phyloP scores from a whole-genome alignment of 2,329 filamentous ascomycete genomes.

The Verruconis gallopava region DNA sequence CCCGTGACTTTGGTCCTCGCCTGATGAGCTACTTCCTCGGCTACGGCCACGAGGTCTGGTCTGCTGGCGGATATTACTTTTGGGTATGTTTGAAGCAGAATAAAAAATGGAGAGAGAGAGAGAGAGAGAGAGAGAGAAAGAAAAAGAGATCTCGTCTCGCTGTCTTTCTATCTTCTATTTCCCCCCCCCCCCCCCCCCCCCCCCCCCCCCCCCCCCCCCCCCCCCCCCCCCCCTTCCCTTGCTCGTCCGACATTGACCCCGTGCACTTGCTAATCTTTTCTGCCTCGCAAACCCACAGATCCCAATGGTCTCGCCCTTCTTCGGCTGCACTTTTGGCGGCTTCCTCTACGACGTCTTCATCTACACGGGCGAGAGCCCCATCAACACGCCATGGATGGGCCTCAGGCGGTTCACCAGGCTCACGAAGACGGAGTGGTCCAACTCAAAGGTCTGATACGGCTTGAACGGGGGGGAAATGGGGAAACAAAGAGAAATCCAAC shows the following conservation, averaged over 20 bases:
- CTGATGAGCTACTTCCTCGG: constrained; percentile 54
- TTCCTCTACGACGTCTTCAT: constrained; percentile 15
- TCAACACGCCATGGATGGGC: constrained; percentile 11
- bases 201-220: too few relatives aligned
- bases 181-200: too few relatives aligned
- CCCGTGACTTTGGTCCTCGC: constrained; percentile 58
- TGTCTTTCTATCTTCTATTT: too few relatives aligned
- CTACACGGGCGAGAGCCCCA: constrained; percentile 11
- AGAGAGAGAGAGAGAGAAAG: too few relatives aligned
- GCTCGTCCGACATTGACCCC: too few relatives aligned
- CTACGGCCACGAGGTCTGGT: constrained; percentile 55
- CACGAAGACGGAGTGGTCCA: constrained; percentile 8
- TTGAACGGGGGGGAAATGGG: too few relatives aligned
- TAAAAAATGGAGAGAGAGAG: too few relatives aligned
- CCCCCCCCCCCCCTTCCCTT: too few relatives aligned
- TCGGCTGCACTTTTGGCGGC: constrained; percentile 9
- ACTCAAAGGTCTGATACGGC: constrained; percentile 3
- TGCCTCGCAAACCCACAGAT: constrained; percentile 6
- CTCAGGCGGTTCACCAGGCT: constrained; percentile 2
- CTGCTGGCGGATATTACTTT: constrained; percentile 56
- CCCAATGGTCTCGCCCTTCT: constrained; percentile 10
- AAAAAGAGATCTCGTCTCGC: too few relatives aligned
- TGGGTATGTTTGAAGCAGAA: constrained; percentile 53
- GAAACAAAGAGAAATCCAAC: too few relatives aligned
- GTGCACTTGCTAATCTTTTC: not conserved